These are phyloP conservation scores for Lepidium sativum DNA, from an alignment of 345 rosid genomes.

Conservation along the genomic window DNA sequence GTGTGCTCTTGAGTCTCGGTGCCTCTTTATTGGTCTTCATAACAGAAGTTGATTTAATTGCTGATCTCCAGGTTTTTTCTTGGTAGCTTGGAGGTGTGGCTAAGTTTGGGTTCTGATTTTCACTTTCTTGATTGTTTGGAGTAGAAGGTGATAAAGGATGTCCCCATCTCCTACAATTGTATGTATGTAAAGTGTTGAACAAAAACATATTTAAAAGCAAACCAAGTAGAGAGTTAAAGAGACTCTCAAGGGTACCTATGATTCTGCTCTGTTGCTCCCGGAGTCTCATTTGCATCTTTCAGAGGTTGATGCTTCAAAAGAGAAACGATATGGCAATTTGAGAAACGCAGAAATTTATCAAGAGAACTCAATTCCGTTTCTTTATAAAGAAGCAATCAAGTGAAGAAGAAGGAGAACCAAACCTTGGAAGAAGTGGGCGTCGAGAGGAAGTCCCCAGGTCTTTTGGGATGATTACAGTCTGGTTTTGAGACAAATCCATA, in stretches of 20 bases:
- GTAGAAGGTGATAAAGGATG: conserved; percentile 31
- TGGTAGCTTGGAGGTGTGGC: conserved; percentile 37
- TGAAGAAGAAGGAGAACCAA: not conserved
- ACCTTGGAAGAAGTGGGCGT: conserved; percentile 38
- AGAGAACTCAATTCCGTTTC: not conserved
- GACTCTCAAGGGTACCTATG: conserved; percentile 13
- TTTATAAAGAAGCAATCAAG: conserved; percentile 2
- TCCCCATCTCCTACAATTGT: conserved; percentile 45
- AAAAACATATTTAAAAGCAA: not conserved
- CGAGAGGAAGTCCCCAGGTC: conserved; percentile 59
- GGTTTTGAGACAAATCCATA: conserved; percentile 6
- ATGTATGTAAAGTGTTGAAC: not conserved
- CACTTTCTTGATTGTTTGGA: conserved; percentile 38
- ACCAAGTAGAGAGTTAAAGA: not conserved
- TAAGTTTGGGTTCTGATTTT: conserved; percentile 63
- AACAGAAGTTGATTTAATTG: conserved; percentile 47
- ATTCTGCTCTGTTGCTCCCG: conserved; percentile 1
- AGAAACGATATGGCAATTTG: not conserved
- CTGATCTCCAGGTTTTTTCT: conserved; percentile 38
- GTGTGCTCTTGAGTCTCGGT: conserved; percentile 54
- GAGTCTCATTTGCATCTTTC: not conserved
- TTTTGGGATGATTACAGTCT: conserved; percentile 81
- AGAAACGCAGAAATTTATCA: not conserved
- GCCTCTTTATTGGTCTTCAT: conserved; percentile 41
- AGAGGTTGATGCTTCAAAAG: conserved; percentile 6